A percentile compares a stretch with the other conserved stretches of the same genome.
phyloP scores from a whole-genome alignment of 345 rosid species.

The Syzygium aqueum region DNA sequence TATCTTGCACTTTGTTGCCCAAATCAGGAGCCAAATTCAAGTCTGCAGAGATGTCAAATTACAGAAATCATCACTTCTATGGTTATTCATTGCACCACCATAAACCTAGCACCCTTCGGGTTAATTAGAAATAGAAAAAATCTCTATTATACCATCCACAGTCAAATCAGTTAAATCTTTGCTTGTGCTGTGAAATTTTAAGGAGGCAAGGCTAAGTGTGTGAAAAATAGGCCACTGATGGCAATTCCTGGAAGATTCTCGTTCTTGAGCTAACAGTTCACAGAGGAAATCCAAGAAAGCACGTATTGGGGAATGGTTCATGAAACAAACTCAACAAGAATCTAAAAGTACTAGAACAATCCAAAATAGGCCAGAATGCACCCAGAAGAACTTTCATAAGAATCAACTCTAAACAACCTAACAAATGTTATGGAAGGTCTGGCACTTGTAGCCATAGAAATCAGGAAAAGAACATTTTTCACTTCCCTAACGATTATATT shows the following conservation, averaged over 20 bases:
- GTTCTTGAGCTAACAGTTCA: not conserved
- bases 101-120: not conserved
- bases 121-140: not conserved
- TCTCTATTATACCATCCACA: not conserved
- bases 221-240: not conserved
- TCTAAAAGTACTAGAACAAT: not conserved
- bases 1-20: constrained; percentile 38
- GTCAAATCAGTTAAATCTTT: not conserved
- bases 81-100: not conserved
- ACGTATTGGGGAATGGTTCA: not conserved
- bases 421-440: not conserved
- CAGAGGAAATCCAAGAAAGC: not conserved
- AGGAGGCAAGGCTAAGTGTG: not conserved
- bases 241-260: not conserved
- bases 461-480: not conserved
- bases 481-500: not conserved
- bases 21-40: constrained; percentile 40
- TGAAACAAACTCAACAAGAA: not conserved
- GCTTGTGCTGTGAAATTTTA: not conserved
- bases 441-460: not conserved
- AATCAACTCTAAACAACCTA: not conserved
- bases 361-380: not conserved
- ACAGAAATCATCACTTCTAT: not conserved
- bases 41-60: constrained; percentile 33
- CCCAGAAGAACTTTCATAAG: not conserved